Conservation (phyloP, 495 filamentous ascomycete species). For the Lichenothelia convexa region DNA sequence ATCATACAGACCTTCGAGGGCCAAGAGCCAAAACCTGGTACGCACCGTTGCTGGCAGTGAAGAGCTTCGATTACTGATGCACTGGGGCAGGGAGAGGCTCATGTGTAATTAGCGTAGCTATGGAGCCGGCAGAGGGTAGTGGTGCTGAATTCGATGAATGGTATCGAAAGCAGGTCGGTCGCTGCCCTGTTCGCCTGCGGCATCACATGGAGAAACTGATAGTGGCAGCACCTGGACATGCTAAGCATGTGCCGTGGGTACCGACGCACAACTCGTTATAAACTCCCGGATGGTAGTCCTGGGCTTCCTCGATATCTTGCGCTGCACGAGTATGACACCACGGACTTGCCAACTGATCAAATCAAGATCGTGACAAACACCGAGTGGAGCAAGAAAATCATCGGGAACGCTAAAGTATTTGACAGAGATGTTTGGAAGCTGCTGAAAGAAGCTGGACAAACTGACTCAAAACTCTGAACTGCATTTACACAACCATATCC, state of each 20-base stretch:
- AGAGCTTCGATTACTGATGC: background rate
- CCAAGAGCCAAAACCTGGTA: constrained; percentile 4
- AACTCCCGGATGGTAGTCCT: constrained; percentile 1
- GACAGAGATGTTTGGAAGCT: background rate
- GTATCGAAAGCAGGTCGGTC: constrained; percentile 8
- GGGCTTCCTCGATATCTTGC: constrained; percentile 9
- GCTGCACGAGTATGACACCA: constrained; percentile 10
- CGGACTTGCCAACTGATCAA: constrained; percentile 7
- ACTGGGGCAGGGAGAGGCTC: background rate
- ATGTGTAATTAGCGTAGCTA: constrained; percentile 5
- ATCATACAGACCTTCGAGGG: constrained; percentile 12
- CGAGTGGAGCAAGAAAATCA: constrained; percentile 10
- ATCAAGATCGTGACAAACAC: constrained; percentile 4
- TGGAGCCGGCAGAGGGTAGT: constrained; percentile 6
- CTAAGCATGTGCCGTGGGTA: constrained; percentile 9
- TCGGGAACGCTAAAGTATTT: background rate
- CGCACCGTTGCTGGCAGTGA: background rate
- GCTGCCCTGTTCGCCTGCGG: background rate
- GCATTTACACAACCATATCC: too few relatives aligned
- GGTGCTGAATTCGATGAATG: constrained; percentile 12
- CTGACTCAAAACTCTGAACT: background rate
- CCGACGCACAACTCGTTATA: constrained; percentile 10
- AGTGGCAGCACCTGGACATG: constrained; percentile 13
- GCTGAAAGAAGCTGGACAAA: background rate
- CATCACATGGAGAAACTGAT: background rate